phyloP scores from a whole-genome alignment of 345 rosid genomes.

The Brassica nigra region DNA sequence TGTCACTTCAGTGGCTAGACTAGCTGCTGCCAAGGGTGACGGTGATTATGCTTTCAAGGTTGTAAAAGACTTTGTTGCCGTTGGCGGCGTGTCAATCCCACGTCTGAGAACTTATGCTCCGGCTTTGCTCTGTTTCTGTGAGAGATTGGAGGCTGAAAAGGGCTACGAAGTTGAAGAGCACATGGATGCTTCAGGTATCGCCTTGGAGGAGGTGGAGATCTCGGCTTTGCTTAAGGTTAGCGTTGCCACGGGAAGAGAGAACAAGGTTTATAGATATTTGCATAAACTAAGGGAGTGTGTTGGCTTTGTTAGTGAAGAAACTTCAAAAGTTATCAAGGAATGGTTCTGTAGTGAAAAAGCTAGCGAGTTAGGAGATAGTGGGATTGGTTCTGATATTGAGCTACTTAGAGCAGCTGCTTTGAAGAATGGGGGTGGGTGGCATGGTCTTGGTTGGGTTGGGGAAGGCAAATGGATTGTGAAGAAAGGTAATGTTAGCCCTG shows the following conservation, averaged over 20 bases:
- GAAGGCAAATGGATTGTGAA: constrained; percentile 66
- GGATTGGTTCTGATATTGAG: constrained; percentile 36
- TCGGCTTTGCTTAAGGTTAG: constrained; percentile 72
- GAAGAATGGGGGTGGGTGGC: constrained; percentile 94
- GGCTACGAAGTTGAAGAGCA: constrained; percentile 82
- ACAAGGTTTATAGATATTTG: constrained; percentile 69
- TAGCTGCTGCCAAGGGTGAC: constrained; percentile 76
- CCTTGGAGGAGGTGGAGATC: constrained; percentile 68
- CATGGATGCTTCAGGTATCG: constrained; percentile 55
- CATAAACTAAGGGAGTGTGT: constrained; percentile 69
- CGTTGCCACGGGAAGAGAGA: constrained; percentile 51
- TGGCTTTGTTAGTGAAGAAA: constrained; percentile 61
- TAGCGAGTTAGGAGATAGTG: constrained; percentile 34
- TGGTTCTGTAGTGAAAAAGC: constrained; percentile 58
- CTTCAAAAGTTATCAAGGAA: constrained; percentile 52
- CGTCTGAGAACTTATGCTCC: constrained; percentile 81
- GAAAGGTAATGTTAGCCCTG: constrained; percentile 52
- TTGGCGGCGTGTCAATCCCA: constrained; percentile 47
- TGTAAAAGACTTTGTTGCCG: constrained; percentile 55
- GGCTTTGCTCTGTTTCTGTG: constrained; percentile 69
- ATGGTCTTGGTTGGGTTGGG: constrained; percentile 92
- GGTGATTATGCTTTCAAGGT: constrained; percentile 69
- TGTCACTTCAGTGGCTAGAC: constrained; percentile 62
- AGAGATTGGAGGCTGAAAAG: constrained; percentile 63
- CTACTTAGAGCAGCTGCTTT: constrained; percentile 47